Evolutionary conservation across 169 alveolate genomes (phyloP), one percentile per base, ranked within the genome.

Genomic region (Perkinsus olseni): DNA sequence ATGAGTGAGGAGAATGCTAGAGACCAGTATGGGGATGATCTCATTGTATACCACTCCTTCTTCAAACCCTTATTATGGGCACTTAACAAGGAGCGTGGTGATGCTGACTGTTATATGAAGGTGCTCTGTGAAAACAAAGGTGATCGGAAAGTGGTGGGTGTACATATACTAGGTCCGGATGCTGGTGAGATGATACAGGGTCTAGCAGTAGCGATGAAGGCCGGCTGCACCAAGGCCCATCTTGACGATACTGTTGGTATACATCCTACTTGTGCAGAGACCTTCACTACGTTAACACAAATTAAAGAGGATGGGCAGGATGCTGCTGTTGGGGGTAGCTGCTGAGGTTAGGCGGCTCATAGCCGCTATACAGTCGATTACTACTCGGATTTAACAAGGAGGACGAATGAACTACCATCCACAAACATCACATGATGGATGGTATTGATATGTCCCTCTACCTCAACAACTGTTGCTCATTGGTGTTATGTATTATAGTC

Each of bases 111-210:
- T 62, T 96, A 97, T 93, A 96, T 98, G n/a, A 99, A 99, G 95
- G 96, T 99, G 34, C 94, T 99, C 74, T 98, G 98, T 45, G 96
- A 96, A 93, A 97, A 96, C 94, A 96, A 96, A 92, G 99, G 98
- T 38, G 97, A 96, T 74, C 96, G 97, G 92, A 96, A 95, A 94
- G 99, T 99, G 11, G 96, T 99, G 40, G 99, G 99, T 50, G 95
- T 98, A 95, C 99, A 99, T 94, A 97, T 97, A 91, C 98, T 98
- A 45, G 98, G 99, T 38, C 99, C 99, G 21, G 97, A 98, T 97
- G 99, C 99, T 13, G 99, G 99, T 4, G 99, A 99, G 95, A 98
- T 99, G 20, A 98, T 99, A 28, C 99, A 98, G 97, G 99, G 99
- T 37, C 95, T 98, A 93, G 97, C 99, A 31, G 97, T 98, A 38